Conservation (phyloP, 305 asterid species). For the Euphrasia arctica region DNA sequence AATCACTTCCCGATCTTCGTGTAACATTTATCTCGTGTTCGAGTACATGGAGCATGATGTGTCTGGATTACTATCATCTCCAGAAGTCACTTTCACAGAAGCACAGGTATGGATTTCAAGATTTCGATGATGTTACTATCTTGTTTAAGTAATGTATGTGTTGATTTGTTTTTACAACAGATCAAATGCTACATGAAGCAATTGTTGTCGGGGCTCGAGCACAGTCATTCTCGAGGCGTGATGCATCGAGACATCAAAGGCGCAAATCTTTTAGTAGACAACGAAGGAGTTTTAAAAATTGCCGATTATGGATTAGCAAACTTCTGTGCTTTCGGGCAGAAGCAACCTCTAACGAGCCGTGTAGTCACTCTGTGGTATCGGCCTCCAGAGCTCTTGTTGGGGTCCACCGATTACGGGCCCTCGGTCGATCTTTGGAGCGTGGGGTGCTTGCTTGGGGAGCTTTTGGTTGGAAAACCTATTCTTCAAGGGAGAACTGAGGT, state of each 20-base stretch:
- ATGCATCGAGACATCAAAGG: constrained; percentile 98
- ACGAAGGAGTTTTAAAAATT: constrained; percentile 79
- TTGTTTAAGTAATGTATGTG: not conserved
- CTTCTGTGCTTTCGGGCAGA: constrained; percentile 52
- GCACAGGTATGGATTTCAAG: constrained; percentile 58
- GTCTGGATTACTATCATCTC: constrained; percentile 74
- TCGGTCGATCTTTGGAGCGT: constrained; percentile 96
- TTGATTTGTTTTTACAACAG: constrained; percentile 31
- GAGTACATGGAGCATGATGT: constrained; percentile 98
- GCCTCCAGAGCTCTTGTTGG: constrained; percentile 93
- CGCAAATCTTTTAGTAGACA: constrained; percentile 87
- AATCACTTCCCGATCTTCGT: constrained; percentile 74
- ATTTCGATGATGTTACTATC: too few relatives aligned
- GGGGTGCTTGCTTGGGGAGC: constrained; percentile 91
- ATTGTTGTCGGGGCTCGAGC: constrained; percentile 88
- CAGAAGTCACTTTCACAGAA: constrained; percentile 72
- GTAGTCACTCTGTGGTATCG: constrained; percentile 99
- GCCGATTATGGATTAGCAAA: constrained; percentile 97
- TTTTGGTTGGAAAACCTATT: constrained; percentile 73
- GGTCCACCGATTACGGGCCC: constrained; percentile 78
- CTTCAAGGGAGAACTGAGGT: constrained; percentile 99
- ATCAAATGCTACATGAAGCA: constrained; percentile 93
- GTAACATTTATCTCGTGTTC: constrained; percentile 92
- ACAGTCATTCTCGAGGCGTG: constrained; percentile 86
- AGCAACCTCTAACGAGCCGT: constrained; percentile 89